Conservation (phyloP, 2,329 filamentous ascomycete genomes). For the Xylaria sp. region DNA sequence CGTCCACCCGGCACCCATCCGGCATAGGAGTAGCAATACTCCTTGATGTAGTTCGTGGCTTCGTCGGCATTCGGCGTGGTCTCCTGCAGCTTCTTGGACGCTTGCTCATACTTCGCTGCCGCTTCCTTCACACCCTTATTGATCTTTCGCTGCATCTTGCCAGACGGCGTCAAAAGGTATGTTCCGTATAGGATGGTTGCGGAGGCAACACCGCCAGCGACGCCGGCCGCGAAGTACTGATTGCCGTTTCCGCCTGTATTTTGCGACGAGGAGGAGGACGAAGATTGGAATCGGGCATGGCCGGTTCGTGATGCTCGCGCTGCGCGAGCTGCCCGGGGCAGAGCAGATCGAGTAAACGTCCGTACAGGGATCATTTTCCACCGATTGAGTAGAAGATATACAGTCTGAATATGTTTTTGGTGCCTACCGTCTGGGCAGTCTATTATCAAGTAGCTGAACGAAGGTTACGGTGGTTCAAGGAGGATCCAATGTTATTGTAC, state of each 20-base stretch:
- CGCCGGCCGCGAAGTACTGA: conserved; percentile 44
- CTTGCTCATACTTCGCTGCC: conserved; percentile 61
- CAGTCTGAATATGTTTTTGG: background rate
- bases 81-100: conserved; percentile 62
- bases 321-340: conserved; percentile 7
- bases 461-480: background rate
- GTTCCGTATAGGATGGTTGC: conserved; percentile 46
- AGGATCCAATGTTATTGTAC: background rate
- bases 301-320: conserved; percentile 13
- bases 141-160: conserved; percentile 44
- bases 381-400: background rate
- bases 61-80: conserved; percentile 68
- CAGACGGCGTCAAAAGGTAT: conserved; percentile 49
- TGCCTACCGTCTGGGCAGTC: background rate
- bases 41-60: conserved; percentile 66
- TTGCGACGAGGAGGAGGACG: conserved; percentile 34
- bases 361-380: background rate
- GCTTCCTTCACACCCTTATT: conserved; percentile 57
- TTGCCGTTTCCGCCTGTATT: conserved; percentile 18
- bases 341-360: background rate
- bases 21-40: conserved; percentile 69
- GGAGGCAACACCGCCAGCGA: conserved; percentile 49
- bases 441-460: background rate
- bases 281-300: conserved; percentile 47
- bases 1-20: conserved; percentile 72